Conservation (phyloP, 805 yeast species). For the Candida insectorum region DNA sequence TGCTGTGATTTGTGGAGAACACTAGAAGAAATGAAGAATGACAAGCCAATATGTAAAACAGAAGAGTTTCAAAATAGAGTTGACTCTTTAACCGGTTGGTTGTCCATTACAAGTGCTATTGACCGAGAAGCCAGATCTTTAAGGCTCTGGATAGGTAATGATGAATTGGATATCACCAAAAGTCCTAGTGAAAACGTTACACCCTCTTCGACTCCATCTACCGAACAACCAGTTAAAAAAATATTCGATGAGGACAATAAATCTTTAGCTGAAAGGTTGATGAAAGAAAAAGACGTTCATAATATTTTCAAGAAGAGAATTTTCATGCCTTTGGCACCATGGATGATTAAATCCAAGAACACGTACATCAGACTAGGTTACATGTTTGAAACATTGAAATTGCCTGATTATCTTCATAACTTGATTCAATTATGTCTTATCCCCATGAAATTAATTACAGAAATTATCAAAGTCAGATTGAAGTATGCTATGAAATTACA, state of each 20-base stretch:
- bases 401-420: slow-evolving; percentile 69
- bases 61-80: slow-evolving; percentile 62
- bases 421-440: slow-evolving; percentile 66
- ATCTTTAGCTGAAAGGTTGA: slow-evolving; percentile 76
- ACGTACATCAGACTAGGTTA: slow-evolving; percentile 61
- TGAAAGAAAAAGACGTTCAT: slow-evolving; percentile 76
- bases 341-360: slow-evolving; percentile 78
- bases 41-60: slow-evolving; percentile 67
- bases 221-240: slow-evolving; percentile 17
- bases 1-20: slow-evolving; percentile 80
- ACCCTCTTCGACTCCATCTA: slow-evolving; percentile 14
- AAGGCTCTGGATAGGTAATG: slow-evolving; percentile 80
- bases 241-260: slow-evolving; percentile 57
- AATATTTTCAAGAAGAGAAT: slow-evolving; percentile 68
- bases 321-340: slow-evolving; percentile 67
- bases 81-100: slow-evolving; percentile 84
- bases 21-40: slow-evolving; percentile 69
- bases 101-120: slow-evolving; percentile 67
- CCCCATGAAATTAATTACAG: slow-evolving; percentile 77
- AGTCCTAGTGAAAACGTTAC: slow-evolving; percentile 21
- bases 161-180: slow-evolving; percentile 61
- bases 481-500: slow-evolving; percentile 72
- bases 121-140: slow-evolving; percentile 58
- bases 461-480: slow-evolving; percentile 69
- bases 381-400: slow-evolving; percentile 60